phyloP scores from a whole-genome alignment of 228 moss, liverwort and hornwort species.

The Sphagnum fallax region DNA sequence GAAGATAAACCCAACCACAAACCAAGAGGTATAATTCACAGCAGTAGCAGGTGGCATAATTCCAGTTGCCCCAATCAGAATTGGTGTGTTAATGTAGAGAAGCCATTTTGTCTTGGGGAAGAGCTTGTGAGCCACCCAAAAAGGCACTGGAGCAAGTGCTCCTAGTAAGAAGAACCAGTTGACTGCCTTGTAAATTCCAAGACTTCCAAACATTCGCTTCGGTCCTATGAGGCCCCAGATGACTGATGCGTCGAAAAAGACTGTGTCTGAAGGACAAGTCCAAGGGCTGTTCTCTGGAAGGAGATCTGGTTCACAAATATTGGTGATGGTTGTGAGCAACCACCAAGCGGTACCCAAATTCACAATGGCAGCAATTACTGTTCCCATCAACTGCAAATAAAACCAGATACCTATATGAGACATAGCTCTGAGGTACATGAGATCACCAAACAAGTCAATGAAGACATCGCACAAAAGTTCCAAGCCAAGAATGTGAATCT shows the following conservation, averaged over 20 bases:
- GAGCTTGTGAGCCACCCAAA: slow-evolving; percentile 56
- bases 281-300: slow-evolving; percentile 44
- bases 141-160: slow-evolving; percentile 49
- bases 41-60: slow-evolving; percentile 64
- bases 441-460: background rate
- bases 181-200: slow-evolving; percentile 49
- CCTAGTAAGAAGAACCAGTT: slow-evolving; percentile 74
- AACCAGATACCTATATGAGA: slow-evolving; percentile 2
- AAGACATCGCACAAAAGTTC: background rate
- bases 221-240: slow-evolving; percentile 82
- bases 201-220: slow-evolving; percentile 58
- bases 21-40: slow-evolving; percentile 64
- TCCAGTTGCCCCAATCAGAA: slow-evolving; percentile 42
- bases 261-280: slow-evolving; percentile 54
- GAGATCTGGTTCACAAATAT: slow-evolving; percentile 22
- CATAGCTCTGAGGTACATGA: background rate
- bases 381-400: slow-evolving; percentile 46
- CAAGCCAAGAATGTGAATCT: background rate
- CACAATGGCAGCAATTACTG: slow-evolving; percentile 43
- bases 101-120: slow-evolving; percentile 53
- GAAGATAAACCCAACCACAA: slow-evolving; percentile 61
- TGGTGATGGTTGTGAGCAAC: slow-evolving; percentile 36
- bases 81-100: slow-evolving; percentile 48
- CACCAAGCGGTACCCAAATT: slow-evolving; percentile 55
- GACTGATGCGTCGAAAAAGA: slow-evolving; percentile 64